phyloP scores from a whole-genome alignment of 306 rosid genomes.

The Abrus precatorius region DNA sequence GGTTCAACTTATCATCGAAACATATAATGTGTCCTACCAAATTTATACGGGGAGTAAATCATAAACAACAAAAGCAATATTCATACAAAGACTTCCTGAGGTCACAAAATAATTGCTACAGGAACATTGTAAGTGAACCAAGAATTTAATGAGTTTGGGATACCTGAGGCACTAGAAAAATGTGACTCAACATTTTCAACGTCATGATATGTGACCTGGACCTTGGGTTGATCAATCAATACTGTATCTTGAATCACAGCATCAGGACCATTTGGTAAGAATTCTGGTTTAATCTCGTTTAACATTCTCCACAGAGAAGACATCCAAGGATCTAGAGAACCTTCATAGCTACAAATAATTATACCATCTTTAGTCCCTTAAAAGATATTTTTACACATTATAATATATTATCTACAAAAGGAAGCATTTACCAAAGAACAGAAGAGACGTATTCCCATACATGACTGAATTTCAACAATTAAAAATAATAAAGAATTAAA shows the following conservation, averaged over 20 bases:
- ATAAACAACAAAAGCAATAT: conserved; percentile 32
- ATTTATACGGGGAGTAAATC: conserved; percentile 26
- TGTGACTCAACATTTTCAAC: conserved; percentile 58
- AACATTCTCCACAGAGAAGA: conserved; percentile 75
- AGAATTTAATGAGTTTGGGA: conserved; percentile 42
- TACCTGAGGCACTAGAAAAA: conserved; percentile 68
- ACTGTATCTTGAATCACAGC: conserved; percentile 56
- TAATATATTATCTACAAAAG: background rate
- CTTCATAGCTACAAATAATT: conserved; percentile 75
- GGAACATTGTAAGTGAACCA: conserved; percentile 37
- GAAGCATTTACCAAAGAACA: conserved; percentile 16
- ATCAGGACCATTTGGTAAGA: conserved; percentile 73
- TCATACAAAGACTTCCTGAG: conserved; percentile 5
- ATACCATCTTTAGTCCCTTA: conserved; percentile 28
- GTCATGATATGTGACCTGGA: conserved; percentile 67
- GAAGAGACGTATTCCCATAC: conserved; percentile 11
- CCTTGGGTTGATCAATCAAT: conserved; percentile 72
- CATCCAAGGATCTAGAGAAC: conserved; percentile 96
- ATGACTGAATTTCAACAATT: conserved; percentile 3
- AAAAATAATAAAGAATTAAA: conserved; percentile 7
- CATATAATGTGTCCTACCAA: conserved; percentile 5
- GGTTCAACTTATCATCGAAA: background rate
- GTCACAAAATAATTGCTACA: conserved; percentile 28
- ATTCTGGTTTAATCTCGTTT: conserved; percentile 60
- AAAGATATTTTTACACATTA: conserved; percentile 4